These are phyloP conservation scores for Ascomycota sp. DNA, from an alignment of 2,329 filamentous ascomycete genomes.

Conservation along the genomic window DNA sequence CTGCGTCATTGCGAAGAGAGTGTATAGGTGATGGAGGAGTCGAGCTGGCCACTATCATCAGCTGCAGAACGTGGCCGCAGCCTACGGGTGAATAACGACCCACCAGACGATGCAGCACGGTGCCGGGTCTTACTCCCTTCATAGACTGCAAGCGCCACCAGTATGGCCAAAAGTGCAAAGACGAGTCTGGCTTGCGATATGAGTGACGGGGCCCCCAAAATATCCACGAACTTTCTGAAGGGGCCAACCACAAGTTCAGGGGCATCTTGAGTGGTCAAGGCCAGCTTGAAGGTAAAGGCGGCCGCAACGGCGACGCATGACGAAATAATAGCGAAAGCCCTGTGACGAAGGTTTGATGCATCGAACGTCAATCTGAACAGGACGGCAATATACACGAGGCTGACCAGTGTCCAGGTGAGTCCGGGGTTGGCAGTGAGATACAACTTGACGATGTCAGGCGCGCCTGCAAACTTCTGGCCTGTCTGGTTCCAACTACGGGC, in stretches of 20 bases:
- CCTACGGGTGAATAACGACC: not conserved
- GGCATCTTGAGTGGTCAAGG: constrained; percentile 69
- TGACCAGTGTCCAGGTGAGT: constrained; percentile 53
- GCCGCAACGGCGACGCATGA: constrained; percentile 21
- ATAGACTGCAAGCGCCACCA: constrained; percentile 17
- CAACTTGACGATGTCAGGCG: constrained; percentile 58
- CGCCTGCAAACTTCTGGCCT: constrained; percentile 85
- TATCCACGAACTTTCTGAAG: constrained; percentile 16
- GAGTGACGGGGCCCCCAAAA: constrained; percentile 21
- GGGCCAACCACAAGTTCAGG: constrained; percentile 49
- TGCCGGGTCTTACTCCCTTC: constrained; percentile 12
- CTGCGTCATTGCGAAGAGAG: constrained; percentile 67
- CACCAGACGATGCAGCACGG: constrained; percentile 10
- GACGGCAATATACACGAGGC: constrained; percentile 43
- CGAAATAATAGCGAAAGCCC: too few species aligned
- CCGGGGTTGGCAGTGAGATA: constrained; percentile 41
- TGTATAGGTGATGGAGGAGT: constrained; percentile 47
- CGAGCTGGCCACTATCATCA: constrained; percentile 8
- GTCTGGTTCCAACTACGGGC: constrained; percentile 83
- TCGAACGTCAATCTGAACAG: constrained; percentile 19
- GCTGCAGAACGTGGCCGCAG: not conserved
- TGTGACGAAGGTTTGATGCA: too few species aligned
- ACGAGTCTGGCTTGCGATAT: constrained; percentile 26
- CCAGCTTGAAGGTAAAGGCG: constrained; percentile 68
- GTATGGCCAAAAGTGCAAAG: constrained; percentile 22